phyloP scores from a whole-genome alignment of 148 eudicot species.

The Cornus controversa region DNA sequence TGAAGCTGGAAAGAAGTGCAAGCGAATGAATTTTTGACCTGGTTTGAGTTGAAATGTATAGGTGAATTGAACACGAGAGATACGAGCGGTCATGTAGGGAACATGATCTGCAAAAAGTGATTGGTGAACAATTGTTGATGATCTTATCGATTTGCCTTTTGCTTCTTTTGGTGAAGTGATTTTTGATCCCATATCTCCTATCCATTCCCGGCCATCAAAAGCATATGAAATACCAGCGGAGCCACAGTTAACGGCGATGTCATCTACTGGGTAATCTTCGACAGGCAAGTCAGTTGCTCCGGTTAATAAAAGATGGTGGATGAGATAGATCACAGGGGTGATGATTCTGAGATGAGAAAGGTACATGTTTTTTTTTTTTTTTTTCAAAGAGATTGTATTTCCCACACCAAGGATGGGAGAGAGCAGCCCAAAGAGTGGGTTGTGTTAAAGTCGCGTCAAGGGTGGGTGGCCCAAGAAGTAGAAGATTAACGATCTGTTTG shows the following conservation, averaged over 20 bases:
- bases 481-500: too few species aligned
- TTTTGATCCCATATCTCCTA: constrained; percentile 6
- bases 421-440: too few species aligned
- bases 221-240: constrained; percentile 14
- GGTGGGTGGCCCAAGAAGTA: too few species aligned
- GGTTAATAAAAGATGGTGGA: not conserved
- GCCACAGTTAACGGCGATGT: constrained; percentile 22
- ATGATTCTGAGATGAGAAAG: not conserved
- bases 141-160: constrained; percentile 12
- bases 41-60: constrained; percentile 17
- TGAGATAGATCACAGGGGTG: not conserved
- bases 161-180: not conserved
- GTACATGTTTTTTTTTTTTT: too few species aligned
- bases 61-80: constrained; percentile 18
- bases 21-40: constrained; percentile 31
- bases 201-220: constrained; percentile 21
- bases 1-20: constrained; percentile 23
- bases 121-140: not conserved
- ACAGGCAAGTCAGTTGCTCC: not conserved
- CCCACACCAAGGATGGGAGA: too few species aligned
- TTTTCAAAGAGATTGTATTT: too few species aligned
- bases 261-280: not conserved
- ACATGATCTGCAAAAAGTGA: not conserved
- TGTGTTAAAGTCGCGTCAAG: too few species aligned
- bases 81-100: constrained; percentile 18